Evolutionary conservation across 2,329 filamentous ascomycete species (phyloP).

Genomic region (Escovopsis weberi): DNA sequence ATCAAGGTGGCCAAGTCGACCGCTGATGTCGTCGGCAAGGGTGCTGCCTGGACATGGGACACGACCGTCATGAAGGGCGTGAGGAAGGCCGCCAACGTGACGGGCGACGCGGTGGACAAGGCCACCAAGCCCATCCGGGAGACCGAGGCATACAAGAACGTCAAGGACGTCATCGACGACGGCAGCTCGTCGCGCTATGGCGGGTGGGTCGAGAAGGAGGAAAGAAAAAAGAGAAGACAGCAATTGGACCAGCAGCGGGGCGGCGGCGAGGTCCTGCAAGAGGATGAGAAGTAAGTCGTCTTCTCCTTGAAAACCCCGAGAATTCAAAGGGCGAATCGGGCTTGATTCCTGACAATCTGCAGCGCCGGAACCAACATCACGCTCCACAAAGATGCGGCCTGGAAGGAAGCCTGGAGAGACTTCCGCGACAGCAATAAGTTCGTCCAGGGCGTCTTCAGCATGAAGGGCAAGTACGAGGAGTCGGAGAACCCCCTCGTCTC

Average conservation of each 20-base stretch:
- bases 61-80: constrained; percentile 85
- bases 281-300: constrained; percentile 69
- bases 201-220: constrained; percentile 93
- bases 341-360: constrained; percentile 16
- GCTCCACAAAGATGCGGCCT: constrained; percentile 88
- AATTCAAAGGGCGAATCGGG: constrained; percentile 9
- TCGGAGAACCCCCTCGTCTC: constrained; percentile 93
- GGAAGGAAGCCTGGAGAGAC: constrained; percentile 96
- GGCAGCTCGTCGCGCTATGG: constrained; percentile 92
- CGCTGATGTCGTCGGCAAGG: constrained; percentile 73
- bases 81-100: constrained; percentile 70
- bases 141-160: constrained; percentile 86
- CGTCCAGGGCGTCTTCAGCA: constrained; percentile 74
- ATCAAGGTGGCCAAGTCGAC: constrained; percentile 72
- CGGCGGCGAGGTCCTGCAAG: constrained; percentile 48
- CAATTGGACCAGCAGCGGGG: constrained; percentile 49
- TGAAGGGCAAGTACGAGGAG: constrained; percentile 83
- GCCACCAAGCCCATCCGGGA: constrained; percentile 88
- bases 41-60: constrained; percentile 95
- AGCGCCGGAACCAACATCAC: constrained; percentile 92
- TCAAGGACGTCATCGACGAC: constrained; percentile 94
- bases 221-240: constrained; percentile 69
- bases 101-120: constrained; percentile 79
- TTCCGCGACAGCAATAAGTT: constrained; percentile 84
- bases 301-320: not conserved